These are phyloP conservation scores for Pythium vanterpoolii DNA, from an alignment of 352 stramenopile genomes.

Conservation along the genomic window DNA sequence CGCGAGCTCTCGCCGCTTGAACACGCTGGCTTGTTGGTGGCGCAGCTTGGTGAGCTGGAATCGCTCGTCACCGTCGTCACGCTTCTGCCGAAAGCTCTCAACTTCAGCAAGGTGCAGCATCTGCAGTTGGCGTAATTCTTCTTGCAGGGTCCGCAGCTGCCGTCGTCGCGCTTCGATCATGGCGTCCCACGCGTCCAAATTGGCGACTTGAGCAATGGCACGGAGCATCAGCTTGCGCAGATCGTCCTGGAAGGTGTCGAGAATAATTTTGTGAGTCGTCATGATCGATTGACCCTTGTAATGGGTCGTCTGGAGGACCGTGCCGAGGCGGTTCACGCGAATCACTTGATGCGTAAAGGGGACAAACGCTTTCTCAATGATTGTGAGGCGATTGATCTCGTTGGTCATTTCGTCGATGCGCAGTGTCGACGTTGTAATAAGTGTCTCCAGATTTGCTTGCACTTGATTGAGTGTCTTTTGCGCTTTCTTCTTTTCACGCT, in stretches of 20 bases:
- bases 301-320: conserved; percentile 39
- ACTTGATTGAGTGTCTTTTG: conserved; percentile 55
- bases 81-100: conserved; percentile 53
- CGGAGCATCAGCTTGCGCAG: conserved; percentile 48
- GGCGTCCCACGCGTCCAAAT: conserved; percentile 61
- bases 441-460: conserved; percentile 39
- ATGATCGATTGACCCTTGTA: conserved; percentile 38
- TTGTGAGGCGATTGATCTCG: conserved; percentile 55
- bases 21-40: conserved; percentile 41
- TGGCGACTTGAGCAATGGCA: conserved; percentile 47
- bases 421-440: conserved; percentile 45
- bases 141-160: conserved; percentile 59
- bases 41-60: conserved; percentile 64
- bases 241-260: conserved; percentile 57
- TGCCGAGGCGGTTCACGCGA: conserved; percentile 36
- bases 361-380: conserved; percentile 71
- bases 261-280: conserved; percentile 36
- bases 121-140: conserved; percentile 51
- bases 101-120: conserved; percentile 60
- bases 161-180: conserved; percentile 56
- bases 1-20: conserved; percentile 41
- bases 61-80: conserved; percentile 56
- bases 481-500: conserved; percentile 80
- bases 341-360: conserved; percentile 78
- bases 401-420: conserved; percentile 61